These are phyloP conservation scores for Ulota crispa DNA, from an alignment of 225 moss, liverwort and hornwort genomes.

Conservation along the genomic window DNA sequence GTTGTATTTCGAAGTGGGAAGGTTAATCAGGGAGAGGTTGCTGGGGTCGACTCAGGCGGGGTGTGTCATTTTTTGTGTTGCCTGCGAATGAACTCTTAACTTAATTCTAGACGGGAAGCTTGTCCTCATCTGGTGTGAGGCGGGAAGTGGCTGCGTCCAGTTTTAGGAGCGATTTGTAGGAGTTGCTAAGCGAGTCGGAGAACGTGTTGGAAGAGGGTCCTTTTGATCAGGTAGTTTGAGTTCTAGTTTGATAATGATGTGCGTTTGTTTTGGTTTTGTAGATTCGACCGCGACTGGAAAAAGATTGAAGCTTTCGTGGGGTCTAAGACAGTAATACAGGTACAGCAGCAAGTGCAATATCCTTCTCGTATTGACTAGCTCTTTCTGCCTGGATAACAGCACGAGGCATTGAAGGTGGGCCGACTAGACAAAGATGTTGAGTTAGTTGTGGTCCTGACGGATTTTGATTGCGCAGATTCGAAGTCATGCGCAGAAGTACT, in stretches of 20 bases:
- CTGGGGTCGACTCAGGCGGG: too few relatives aligned
- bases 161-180: neutral
- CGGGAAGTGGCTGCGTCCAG: neutral
- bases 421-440: too few relatives aligned
- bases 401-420: too few relatives aligned
- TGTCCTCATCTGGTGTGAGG: neutral
- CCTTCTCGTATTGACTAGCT: too few relatives aligned
- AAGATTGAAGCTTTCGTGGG: conserved; percentile 99
- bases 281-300: conserved; percentile 99
- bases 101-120: neutral
- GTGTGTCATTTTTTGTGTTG: neutral
- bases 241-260: neutral
- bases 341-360: neutral
- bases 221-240: neutral
- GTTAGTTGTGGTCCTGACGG: too few relatives aligned
- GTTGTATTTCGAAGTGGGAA: neutral
- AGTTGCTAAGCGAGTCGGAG: too few relatives aligned
- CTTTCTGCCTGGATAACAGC: too few relatives aligned
- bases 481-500: conserved; percentile 99
- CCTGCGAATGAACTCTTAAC: neutral
- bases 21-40: neutral
- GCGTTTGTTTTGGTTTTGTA: conserved; percentile 24
- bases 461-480: conserved; percentile 54
- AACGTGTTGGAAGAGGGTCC: neutral
- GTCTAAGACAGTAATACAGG: conserved; percentile 97